Conservation (phyloP, 2,329 filamentous ascomycete genomes). For the Diatrype stigma region DNA sequence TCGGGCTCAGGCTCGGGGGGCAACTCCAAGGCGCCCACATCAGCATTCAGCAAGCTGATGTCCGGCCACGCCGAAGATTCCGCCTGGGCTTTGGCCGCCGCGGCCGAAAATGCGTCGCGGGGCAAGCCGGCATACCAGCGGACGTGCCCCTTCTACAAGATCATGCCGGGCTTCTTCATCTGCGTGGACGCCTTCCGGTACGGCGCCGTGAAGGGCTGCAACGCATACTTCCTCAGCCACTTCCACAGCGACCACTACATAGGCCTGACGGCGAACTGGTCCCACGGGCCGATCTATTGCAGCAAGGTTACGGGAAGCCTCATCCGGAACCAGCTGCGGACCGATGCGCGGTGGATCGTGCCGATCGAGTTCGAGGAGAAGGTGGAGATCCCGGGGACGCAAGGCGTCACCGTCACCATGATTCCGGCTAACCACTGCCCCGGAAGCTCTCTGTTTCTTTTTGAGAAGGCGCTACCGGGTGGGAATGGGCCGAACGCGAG, state of each 20-base stretch:
- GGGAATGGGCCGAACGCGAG: slow-evolving; percentile 47
- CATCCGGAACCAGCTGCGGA: slow-evolving; percentile 78
- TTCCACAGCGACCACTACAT: slow-evolving; percentile 98
- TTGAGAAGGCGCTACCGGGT: slow-evolving; percentile 70
- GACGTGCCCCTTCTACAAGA: slow-evolving; percentile 98
- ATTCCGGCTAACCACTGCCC: slow-evolving; percentile 96
- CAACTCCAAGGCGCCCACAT: slow-evolving; percentile 39
- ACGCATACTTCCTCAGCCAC: slow-evolving; percentile 94
- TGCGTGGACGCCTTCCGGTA: slow-evolving; percentile 96
- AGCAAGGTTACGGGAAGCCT: slow-evolving; percentile 89
- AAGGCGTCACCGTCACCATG: slow-evolving; percentile 86
- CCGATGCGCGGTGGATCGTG: slow-evolving; percentile 80
- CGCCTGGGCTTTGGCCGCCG: slow-evolving; percentile 85
- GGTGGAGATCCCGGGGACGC: slow-evolving; percentile 74
- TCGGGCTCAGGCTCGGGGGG: too few relatives aligned
- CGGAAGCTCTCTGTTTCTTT: slow-evolving; percentile 88
- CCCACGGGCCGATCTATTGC: slow-evolving; percentile 93
- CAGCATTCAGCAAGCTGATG: slow-evolving; percentile 93
- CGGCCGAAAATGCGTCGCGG: slow-evolving; percentile 69
- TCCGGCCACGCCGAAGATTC: slow-evolving; percentile 83
- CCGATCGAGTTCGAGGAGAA: slow-evolving; percentile 80
- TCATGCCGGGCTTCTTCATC: slow-evolving; percentile 86
- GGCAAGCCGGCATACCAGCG: slow-evolving; percentile 84
- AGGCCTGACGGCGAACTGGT: slow-evolving; percentile 82
- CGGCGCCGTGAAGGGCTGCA: slow-evolving; percentile 85